Evolutionary conservation across 2,329 filamentous ascomycete species (phyloP).

Genomic region (Fonsecaea pedrosoi): DNA sequence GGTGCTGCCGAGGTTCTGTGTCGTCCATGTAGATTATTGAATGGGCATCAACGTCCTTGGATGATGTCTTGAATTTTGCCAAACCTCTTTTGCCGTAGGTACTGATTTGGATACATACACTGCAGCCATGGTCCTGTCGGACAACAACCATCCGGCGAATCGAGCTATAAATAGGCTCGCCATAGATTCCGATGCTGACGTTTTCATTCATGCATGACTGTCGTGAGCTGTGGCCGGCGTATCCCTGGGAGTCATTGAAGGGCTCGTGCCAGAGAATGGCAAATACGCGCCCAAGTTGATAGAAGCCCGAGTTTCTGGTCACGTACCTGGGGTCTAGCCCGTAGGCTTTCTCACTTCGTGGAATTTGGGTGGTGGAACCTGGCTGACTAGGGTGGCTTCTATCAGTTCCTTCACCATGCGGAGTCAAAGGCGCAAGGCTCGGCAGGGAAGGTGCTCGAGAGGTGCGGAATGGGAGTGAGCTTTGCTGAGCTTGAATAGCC

Average conservation of each 20-base stretch:
- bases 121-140: conserved; percentile 39
- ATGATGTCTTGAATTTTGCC: conserved; percentile 46
- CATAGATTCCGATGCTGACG: conserved; percentile 20
- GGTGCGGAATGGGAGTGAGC: neutral
- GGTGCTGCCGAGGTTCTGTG: conserved; percentile 23
- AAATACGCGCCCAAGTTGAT: conserved; percentile 7
- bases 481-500: neutral
- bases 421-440: neutral
- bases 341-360: neutral
- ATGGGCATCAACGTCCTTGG: conserved; percentile 43
- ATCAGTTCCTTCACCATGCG: neutral
- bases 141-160: conserved; percentile 48
- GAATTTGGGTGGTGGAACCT: neutral
- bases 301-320: neutral
- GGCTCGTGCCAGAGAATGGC: conserved; percentile 12
- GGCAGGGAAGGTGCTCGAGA: neutral
- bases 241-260: neutral
- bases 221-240: neutral
- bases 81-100: conserved; percentile 50
- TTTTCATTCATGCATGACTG: neutral
- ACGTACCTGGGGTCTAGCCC: conserved; percentile 1
- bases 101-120: conserved; percentile 48
- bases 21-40: conserved; percentile 47
- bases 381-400: neutral
- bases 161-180: conserved; percentile 39